phyloP scores from a whole-genome alignment of 2,329 filamentous ascomycete genomes.

The Penicillium thymicola region DNA sequence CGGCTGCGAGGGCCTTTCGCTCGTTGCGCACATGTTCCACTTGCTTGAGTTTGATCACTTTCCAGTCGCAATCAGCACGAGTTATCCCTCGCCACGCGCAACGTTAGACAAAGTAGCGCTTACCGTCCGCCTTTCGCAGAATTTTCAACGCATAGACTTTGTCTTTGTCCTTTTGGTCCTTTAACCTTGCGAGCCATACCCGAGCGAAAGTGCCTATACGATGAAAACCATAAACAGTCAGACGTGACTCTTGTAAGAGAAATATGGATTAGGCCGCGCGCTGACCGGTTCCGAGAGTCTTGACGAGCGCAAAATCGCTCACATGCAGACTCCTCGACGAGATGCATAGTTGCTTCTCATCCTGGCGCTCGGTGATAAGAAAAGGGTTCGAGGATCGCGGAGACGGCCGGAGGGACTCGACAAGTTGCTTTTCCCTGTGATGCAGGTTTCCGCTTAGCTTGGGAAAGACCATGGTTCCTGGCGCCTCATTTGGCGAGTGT shows the following conservation, averaged over 20 bases:
- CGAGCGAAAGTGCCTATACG: conserved; percentile 50
- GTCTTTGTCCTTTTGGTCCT: conserved; percentile 35
- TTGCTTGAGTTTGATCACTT: conserved; percentile 61
- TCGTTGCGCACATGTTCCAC: conserved; percentile 68
- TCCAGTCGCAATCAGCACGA: conserved; percentile 6
- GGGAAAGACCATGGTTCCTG: conserved; percentile 19
- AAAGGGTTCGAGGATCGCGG: conserved; percentile 35
- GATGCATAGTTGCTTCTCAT: conserved; percentile 39
- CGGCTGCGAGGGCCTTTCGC: conserved; percentile 59
- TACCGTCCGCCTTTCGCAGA: conserved; percentile 51
- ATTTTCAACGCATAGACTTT: conserved; percentile 51
- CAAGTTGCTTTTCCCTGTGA: conserved; percentile 31
- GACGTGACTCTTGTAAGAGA: not conserved
- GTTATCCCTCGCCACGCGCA: conserved; percentile 7
- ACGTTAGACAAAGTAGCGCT: conserved; percentile 9
- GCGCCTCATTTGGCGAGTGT: conserved; percentile 31
- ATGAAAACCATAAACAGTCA: conserved; percentile 7
- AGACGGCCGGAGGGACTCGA: conserved; percentile 28
- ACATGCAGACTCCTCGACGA: conserved; percentile 39
- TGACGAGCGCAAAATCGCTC: conserved; percentile 47
- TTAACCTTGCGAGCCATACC: conserved; percentile 48
- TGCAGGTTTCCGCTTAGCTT: conserved; percentile 23
- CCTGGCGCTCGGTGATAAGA: conserved; percentile 37
- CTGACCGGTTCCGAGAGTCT: conserved; percentile 50
- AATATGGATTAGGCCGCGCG: conserved; percentile 8